Percentiles rank a stretch among this genome's conserved stretches.
Conservation (phyloP, 192 early-diverging fungal genomes). For the Podila minutissima region DNA sequence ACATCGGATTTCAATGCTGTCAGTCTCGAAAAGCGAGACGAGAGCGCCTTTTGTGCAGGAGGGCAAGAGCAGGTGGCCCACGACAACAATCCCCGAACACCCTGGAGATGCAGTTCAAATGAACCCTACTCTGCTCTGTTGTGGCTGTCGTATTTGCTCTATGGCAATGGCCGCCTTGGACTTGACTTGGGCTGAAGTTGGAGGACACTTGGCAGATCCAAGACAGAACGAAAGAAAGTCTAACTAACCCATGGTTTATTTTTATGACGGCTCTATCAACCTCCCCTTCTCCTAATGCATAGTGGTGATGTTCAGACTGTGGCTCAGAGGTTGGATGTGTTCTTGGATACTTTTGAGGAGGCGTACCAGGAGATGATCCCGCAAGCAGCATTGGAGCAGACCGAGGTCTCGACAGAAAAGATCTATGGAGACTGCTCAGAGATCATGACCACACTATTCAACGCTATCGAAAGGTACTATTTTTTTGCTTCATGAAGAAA, state of each 20-base stretch:
- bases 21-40: no score
- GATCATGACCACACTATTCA: conserved; percentile 36
- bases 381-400: conserved; percentile 30
- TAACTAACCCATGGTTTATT: neutral
- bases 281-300: neutral
- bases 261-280: neutral
- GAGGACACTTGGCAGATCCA: no score
- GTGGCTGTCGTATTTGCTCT: no score
- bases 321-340: conserved; percentile 35
- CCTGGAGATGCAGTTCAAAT: neutral
- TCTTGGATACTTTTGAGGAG: conserved; percentile 52
- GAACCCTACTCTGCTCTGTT: neutral
- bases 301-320: conserved; percentile 36
- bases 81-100: neutral
- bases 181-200: no score
- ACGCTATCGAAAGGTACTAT: conserved; percentile 39
- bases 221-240: no score
- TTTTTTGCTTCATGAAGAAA: conserved; percentile 2
- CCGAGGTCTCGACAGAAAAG: conserved; percentile 36
- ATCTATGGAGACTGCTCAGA: conserved; percentile 53
- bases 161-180: no score
- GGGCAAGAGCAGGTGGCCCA: neutral
- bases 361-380: conserved; percentile 39
- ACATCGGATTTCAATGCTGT: no score
- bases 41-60: no score